These are phyloP conservation scores for Herpomyces periplanetae DNA, from an alignment of 2,329 filamentous ascomycete genomes.

Conservation along the genomic window DNA sequence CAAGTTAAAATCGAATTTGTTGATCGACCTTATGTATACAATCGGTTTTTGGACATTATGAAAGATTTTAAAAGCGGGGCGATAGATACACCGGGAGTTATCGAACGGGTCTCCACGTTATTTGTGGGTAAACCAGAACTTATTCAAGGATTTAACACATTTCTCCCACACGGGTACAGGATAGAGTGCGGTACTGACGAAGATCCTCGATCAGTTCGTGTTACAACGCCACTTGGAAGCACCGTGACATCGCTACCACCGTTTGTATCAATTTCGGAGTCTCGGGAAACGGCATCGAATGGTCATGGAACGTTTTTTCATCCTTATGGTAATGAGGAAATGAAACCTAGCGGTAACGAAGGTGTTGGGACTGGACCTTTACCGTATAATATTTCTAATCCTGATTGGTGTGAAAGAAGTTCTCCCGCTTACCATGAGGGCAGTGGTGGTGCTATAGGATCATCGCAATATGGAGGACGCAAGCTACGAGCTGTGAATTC, in stretches of 20 bases:
- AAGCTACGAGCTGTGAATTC: neutral
- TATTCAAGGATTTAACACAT: constrained; percentile 94
- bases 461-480: no score
- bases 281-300: constrained; percentile 13
- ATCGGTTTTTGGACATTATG: constrained; percentile 90
- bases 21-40: constrained; percentile 87
- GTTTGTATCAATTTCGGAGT: constrained; percentile 9
- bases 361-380: no score
- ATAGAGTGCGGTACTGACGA: constrained; percentile 84
- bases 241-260: constrained; percentile 50
- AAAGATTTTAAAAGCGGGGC: constrained; percentile 97
- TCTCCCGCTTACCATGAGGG: no score
- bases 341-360: no score
- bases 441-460: no score
- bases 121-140: constrained; percentile 82
- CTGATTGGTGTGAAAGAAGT: no score
- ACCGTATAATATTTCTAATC: no score
- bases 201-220: constrained; percentile 75
- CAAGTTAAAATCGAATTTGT: constrained; percentile 95
- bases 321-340: no score
- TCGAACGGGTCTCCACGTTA: constrained; percentile 71
- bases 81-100: constrained; percentile 91
- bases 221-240: constrained; percentile 90
- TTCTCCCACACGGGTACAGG: constrained; percentile 67
- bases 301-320: constrained; percentile 15